Percentiles rank a stretch among this genome's conserved stretches.
phyloP scores from a whole-genome alignment of 1,139 yeast species.

The Pichia sp. region DNA sequence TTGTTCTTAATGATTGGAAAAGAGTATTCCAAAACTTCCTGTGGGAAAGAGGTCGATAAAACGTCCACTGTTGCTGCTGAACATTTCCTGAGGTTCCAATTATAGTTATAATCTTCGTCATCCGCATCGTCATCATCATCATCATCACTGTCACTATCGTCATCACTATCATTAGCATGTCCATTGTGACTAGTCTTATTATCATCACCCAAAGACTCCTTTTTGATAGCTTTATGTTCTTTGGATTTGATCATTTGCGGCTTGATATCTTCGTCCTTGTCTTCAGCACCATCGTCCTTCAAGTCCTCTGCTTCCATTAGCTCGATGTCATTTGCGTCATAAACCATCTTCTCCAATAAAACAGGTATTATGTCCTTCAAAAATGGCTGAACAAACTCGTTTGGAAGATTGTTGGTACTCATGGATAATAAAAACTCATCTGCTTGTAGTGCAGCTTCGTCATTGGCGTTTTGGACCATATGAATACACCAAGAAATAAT shows the following conservation, averaged over 20 bases:
- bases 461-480: slow-evolving; percentile 56
- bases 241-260: slow-evolving; percentile 69
- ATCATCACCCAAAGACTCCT: slow-evolving; percentile 19
- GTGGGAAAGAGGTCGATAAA: slow-evolving; percentile 61
- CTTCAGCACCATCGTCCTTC: slow-evolving; percentile 64
- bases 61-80: slow-evolving; percentile 89
- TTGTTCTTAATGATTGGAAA: slow-evolving; percentile 71
- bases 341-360: slow-evolving; percentile 75
- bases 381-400: slow-evolving; percentile 44
- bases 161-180: slow-evolving; percentile 49
- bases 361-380: slow-evolving; percentile 63
- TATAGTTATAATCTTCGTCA: slow-evolving; percentile 64
- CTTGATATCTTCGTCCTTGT: slow-evolving; percentile 77
- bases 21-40: slow-evolving; percentile 54
- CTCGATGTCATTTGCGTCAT: slow-evolving; percentile 73
- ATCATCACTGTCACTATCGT: slow-evolving; percentile 26
- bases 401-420: slow-evolving; percentile 52
- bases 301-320: slow-evolving; percentile 64
- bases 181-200: slow-evolving; percentile 35
- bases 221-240: slow-evolving; percentile 45
- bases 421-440: slow-evolving; percentile 83
- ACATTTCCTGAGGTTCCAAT: slow-evolving; percentile 91
- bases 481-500: slow-evolving; percentile 80
- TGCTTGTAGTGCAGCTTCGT: slow-evolving; percentile 80
- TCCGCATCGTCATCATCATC: slow-evolving; percentile 41